Evolutionary conservation across 2,329 filamentous ascomycete species (phyloP).

Genomic region (Tolypocladium album): DNA sequence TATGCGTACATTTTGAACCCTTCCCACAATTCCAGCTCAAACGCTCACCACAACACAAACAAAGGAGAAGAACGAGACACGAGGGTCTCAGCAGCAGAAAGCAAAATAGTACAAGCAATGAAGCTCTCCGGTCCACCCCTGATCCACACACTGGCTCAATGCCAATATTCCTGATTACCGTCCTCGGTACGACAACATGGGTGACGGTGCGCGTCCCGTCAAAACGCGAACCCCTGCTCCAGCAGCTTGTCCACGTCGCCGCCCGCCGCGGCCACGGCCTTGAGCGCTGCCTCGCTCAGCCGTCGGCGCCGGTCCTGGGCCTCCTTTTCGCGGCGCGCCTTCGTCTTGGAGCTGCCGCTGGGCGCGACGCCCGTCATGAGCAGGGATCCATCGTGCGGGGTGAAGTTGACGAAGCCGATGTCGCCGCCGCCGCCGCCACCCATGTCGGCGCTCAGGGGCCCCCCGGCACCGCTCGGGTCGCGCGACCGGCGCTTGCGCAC

Average conservation of each 20-base stretch:
- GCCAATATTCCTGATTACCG: not conserved
- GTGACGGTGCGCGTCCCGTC: not conserved
- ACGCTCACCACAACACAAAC: not conserved
- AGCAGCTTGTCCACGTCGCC: slow-evolving; percentile 50
- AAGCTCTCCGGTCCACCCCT: not conserved
- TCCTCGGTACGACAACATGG: not conserved
- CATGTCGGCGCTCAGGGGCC: not conserved
- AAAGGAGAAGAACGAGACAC: not conserved
- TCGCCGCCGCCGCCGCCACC: slow-evolving; percentile 16
- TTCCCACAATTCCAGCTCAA: not conserved
- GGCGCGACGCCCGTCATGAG: slow-evolving; percentile 88
- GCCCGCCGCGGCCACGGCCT: slow-evolving; percentile 59
- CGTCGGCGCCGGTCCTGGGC: slow-evolving; percentile 64
- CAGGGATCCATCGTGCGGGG: slow-evolving; percentile 63
- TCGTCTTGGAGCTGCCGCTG: slow-evolving; percentile 85
- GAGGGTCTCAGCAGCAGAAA: not conserved
- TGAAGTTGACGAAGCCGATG: slow-evolving; percentile 80
- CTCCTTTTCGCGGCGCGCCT: slow-evolving; percentile 83
- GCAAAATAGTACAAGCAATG: not conserved
- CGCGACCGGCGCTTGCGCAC: slow-evolving; percentile 28
- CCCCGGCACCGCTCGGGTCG: slow-evolving; percentile 15
- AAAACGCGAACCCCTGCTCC: slow-evolving; percentile 38
- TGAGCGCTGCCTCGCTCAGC: slow-evolving; percentile 57
- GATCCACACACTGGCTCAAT: not conserved
- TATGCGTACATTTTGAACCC: not conserved